These are phyloP conservation scores for Lotmaria passim DNA, from an alignment of 208 protist species.

Conservation along the genomic window DNA sequence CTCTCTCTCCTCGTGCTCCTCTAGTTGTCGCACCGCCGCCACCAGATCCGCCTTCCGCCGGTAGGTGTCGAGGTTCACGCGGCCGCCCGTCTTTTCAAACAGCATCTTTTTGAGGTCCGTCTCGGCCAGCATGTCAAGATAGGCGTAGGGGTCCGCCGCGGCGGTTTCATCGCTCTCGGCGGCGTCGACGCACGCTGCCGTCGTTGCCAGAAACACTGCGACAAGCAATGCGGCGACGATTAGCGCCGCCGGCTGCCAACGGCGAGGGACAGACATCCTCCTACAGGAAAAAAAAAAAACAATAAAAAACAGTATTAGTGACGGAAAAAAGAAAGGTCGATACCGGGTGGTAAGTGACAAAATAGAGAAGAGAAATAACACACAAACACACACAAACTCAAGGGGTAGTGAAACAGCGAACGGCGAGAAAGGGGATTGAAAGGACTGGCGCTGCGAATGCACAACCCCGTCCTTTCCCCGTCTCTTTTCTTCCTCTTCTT, in stretches of 20 bases:
- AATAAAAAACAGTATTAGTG: neutral
- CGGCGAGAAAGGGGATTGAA: too few species aligned
- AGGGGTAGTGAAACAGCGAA: too few species aligned
- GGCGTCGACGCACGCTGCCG: neutral
- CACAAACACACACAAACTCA: too few species aligned
- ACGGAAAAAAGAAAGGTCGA: neutral
- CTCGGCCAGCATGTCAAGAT: constrained; percentile 57
- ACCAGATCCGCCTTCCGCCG: constrained; percentile 48
- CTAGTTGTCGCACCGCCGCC: constrained; percentile 38
- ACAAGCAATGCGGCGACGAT: neutral
- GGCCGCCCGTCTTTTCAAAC: constrained; percentile 45
- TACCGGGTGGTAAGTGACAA: too few species aligned
- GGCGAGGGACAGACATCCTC: neutral
- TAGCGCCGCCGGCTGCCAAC: neutral
- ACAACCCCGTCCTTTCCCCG: too few species aligned
- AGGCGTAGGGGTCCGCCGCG: constrained; percentile 43
- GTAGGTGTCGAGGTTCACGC: constrained; percentile 18
- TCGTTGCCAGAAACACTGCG: neutral
- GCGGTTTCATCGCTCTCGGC: neutral
- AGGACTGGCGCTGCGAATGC: too few species aligned
- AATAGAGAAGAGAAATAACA: too few species aligned
- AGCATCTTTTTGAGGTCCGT: constrained; percentile 61
- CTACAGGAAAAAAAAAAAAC: constrained; percentile 1
- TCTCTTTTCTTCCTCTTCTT: too few species aligned
- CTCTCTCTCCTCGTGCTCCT: constrained; percentile 40